Conservation (phyloP, 192 early-diverging fungal genomes). For the Allomyces arbusculus region DNA sequence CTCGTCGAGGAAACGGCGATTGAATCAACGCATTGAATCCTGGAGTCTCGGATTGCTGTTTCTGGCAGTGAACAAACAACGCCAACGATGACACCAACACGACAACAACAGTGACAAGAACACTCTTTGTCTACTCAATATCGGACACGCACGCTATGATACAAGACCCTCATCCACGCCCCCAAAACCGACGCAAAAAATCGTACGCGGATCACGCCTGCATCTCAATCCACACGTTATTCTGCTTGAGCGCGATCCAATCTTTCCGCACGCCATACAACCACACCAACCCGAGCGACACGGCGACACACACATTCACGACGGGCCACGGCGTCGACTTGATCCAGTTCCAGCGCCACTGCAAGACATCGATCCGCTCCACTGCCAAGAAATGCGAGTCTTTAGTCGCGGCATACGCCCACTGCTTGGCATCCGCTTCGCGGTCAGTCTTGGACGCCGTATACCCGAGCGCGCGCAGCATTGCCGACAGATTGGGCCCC, state of each 20-base stretch:
- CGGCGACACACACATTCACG: background rate
- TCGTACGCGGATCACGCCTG: background rate
- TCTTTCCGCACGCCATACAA: background rate
- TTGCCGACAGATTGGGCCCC: background rate
- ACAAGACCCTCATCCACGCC: background rate
- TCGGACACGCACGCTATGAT: too few species aligned
- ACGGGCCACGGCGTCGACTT: background rate
- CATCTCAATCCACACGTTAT: background rate
- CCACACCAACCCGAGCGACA: background rate
- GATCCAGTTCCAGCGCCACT: background rate
- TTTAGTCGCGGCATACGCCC: background rate
- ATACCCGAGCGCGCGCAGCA: background rate
- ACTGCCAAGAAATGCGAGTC: background rate
- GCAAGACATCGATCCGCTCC: background rate
- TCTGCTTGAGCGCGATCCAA: background rate
- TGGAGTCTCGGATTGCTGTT: too few species aligned
- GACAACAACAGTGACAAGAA: too few species aligned
- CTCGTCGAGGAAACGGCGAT: too few species aligned
- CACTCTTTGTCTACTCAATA: too few species aligned
- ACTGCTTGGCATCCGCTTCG: background rate
- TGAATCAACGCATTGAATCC: too few species aligned
- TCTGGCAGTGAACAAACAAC: too few species aligned
- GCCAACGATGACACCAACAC: too few species aligned
- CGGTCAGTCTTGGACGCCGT: background rate
- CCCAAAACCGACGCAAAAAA: background rate